These are phyloP conservation scores for Acer saccharum DNA, from an alignment of 345 rosid genomes.

Conservation along the genomic window DNA sequence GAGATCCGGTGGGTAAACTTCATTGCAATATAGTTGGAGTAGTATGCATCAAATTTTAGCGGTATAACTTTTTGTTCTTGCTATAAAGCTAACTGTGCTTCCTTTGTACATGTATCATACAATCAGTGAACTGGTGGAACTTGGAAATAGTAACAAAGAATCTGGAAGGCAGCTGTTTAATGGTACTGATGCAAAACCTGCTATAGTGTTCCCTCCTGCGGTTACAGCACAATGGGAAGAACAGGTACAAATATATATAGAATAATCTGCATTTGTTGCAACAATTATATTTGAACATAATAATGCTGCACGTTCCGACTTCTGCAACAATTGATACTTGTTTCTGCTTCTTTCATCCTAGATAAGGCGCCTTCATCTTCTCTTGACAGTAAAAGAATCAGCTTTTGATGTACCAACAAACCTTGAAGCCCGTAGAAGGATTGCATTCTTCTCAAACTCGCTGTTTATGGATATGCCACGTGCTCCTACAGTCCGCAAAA, in stretches of 20 bases:
- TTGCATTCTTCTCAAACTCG: constrained; percentile 89
- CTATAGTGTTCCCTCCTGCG: constrained; percentile 79
- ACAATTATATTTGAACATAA: constrained; percentile 5
- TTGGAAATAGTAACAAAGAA: constrained; percentile 87
- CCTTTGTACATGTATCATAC: constrained; percentile 8
- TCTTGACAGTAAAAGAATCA: constrained; percentile 89
- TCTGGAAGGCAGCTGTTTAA: constrained; percentile 94
- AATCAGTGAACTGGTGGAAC: constrained; percentile 79
- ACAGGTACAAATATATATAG: constrained; percentile 53
- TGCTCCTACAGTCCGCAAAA: constrained; percentile 88
- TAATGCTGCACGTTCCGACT: not conserved
- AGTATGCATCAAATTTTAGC: constrained; percentile 1
- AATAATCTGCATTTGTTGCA: constrained; percentile 3
- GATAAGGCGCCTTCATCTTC: constrained; percentile 93
- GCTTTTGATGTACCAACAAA: constrained; percentile 86
- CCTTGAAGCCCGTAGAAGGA: constrained; percentile 97
- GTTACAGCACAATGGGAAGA: constrained; percentile 89
- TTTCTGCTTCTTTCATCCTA: constrained; percentile 33
- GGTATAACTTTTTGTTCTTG: not conserved
- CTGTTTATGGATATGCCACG: constrained; percentile 98
- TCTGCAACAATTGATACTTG: constrained; percentile 4
- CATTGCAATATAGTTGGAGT: constrained; percentile 18
- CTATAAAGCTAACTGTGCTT: not conserved
- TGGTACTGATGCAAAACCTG: constrained; percentile 86
- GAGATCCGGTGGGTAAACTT: constrained; percentile 78